Evolutionary conservation across 768 basidiomycete genomes (phyloP).

Genomic region (Boletus vermiculosoides): DNA sequence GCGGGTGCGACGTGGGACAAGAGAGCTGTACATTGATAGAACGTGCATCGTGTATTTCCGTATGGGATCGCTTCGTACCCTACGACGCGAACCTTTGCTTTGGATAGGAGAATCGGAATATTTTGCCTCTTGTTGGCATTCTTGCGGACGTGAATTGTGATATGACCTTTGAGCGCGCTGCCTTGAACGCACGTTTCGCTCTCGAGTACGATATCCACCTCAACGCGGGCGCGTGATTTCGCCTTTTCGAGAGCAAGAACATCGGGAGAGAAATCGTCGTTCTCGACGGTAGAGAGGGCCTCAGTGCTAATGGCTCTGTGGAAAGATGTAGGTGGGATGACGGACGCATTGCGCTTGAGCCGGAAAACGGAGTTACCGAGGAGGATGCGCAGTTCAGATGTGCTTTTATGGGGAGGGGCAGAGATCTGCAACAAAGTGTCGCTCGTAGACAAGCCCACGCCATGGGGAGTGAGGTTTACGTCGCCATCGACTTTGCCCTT

Average conservation of each 20-base stretch:
- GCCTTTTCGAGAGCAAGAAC: constrained; percentile 65
- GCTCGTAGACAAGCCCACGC: constrained; percentile 39
- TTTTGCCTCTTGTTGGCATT: constrained; percentile 50
- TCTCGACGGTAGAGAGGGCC: not conserved
- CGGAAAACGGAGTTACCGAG: constrained; percentile 61
- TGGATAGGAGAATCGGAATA: constrained; percentile 59
- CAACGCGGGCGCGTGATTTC: constrained; percentile 69
- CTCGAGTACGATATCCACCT: constrained; percentile 78
- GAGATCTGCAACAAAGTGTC: constrained; percentile 55
- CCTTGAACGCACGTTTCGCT: constrained; percentile 80
- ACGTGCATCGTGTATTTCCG: constrained; percentile 64
- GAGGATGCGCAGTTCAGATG: constrained; percentile 58
- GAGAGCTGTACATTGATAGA: constrained; percentile 70
- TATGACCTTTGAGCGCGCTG: constrained; percentile 61
- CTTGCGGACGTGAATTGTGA: constrained; percentile 63
- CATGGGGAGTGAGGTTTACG: constrained; percentile 2
- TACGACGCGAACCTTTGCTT: constrained; percentile 76
- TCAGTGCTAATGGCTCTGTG: constrained; percentile 9
- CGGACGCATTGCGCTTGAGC: constrained; percentile 51
- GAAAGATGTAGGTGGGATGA: constrained; percentile 33
- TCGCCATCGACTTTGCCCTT: constrained; percentile 10
- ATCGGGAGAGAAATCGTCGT: constrained; percentile 19
- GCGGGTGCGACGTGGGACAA: constrained; percentile 51
- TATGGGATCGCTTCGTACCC: constrained; percentile 76
- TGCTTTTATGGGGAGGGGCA: constrained; percentile 47